Evolutionary conservation across 768 basidiomycete genomes (phyloP).

Genomic region (Lactarius deliciosus): DNA sequence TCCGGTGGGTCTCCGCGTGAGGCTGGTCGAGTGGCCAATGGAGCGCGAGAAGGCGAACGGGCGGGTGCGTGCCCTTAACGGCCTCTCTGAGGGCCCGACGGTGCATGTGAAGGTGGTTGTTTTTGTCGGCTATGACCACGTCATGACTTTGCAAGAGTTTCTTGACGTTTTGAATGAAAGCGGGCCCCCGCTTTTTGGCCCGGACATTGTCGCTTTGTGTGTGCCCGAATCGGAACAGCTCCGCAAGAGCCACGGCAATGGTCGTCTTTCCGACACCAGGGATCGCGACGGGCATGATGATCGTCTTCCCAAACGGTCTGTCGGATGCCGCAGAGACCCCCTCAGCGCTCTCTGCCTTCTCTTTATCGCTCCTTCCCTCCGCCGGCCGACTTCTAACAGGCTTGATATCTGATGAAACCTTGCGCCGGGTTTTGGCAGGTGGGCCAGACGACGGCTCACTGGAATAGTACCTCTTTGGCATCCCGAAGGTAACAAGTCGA

Average conservation of each 20-base stretch:
- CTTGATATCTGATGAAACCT: too few relatives aligned
- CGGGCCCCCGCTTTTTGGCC: constrained; percentile 67
- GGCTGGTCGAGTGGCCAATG: constrained; percentile 68
- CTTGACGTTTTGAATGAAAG: constrained; percentile 72
- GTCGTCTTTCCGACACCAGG: constrained; percentile 95
- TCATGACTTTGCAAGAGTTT: constrained; percentile 58
- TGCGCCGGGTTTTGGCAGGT: too few relatives aligned
- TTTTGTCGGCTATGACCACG: constrained; percentile 93
- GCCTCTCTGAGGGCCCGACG: constrained; percentile 56
- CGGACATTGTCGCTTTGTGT: constrained; percentile 91
- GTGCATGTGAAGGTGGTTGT: constrained; percentile 53
- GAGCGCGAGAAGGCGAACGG: constrained; percentile 76
- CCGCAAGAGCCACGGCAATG: constrained; percentile 70
- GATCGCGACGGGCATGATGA: constrained; percentile 86
- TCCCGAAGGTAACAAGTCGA: too few relatives aligned
- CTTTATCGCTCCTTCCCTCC: constrained; percentile 36
- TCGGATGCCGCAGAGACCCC: constrained; percentile 24
- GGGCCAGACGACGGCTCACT: too few relatives aligned
- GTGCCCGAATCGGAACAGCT: constrained; percentile 86
- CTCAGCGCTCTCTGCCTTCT: constrained; percentile 35
- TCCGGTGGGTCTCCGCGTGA: constrained; percentile 61
- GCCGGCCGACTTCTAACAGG: too few relatives aligned
- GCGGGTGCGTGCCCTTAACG: constrained; percentile 43
- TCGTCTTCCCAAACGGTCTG: constrained; percentile 60
- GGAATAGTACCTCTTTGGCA: too few relatives aligned